Evolutionary conservation across 768 basidiomycete species (phyloP).

Genomic region (Mycena epipterygia): DNA sequence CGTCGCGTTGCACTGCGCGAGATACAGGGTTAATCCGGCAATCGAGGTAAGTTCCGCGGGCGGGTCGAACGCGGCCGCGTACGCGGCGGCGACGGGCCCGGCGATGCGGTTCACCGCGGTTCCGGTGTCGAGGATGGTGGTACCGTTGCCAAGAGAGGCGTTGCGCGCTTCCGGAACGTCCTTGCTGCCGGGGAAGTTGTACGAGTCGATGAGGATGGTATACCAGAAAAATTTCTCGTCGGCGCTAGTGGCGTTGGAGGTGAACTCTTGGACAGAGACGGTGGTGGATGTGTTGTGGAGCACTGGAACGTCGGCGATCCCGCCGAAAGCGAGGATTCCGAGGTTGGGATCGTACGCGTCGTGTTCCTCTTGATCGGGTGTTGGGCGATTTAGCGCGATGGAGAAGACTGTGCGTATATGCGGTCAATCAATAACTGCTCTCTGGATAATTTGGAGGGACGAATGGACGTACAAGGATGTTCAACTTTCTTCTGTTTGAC

Average conservation of each 20-base stretch:
- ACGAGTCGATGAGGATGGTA: slow-evolving; percentile 28
- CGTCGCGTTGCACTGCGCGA: too few species aligned
- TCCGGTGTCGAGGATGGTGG: slow-evolving; percentile 24
- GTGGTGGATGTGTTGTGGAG: slow-evolving; percentile 9
- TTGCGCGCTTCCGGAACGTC: slow-evolving; percentile 3
- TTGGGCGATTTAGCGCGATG: neutral
- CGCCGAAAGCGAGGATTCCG: neutral
- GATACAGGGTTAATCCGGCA: too few species aligned
- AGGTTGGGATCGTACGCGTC: neutral
- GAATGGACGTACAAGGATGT: neutral
- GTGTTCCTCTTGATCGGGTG: neutral
- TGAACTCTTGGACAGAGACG: slow-evolving; percentile 29
- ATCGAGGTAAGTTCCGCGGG: too few species aligned
- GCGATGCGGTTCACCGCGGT: slow-evolving; percentile 35
- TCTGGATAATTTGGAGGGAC: too few species aligned
- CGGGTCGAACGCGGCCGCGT: slow-evolving; percentile 30
- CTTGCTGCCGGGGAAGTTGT: slow-evolving; percentile 30
- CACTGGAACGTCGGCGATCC: neutral
- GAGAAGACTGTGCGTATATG: neutral
- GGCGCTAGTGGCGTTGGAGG: slow-evolving; percentile 5
- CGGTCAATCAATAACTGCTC: too few species aligned
- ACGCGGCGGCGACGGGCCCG: slow-evolving; percentile 28
- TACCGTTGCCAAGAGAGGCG: too few species aligned
- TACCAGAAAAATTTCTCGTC: slow-evolving; percentile 19
- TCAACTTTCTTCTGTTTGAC: neutral